Conservation (phyloP, 2,329 filamentous ascomycete species). For the Rhinocladiella mackenziei region DNA sequence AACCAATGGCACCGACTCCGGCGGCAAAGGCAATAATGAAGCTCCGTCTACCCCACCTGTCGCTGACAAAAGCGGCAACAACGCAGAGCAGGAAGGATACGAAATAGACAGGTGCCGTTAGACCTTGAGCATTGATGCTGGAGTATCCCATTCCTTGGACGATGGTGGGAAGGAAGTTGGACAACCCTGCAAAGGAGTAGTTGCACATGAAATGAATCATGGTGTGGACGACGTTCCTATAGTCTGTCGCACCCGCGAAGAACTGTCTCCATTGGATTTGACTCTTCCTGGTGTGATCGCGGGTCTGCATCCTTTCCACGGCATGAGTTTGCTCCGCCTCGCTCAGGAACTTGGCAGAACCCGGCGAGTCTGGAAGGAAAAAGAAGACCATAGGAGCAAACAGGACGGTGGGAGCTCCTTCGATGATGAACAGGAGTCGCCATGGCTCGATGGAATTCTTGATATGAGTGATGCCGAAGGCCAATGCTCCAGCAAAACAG, state of each 20-base stretch:
- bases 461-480: neutral
- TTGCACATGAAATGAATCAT: neutral
- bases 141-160: neutral
- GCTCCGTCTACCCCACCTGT: neutral
- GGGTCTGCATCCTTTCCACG: neutral
- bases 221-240: neutral
- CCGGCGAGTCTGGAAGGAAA: neutral
- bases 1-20: neutral
- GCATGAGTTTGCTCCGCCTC: neutral
- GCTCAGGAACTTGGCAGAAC: neutral
- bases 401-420: neutral
- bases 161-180: neutral
- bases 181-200: neutral
- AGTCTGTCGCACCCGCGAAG: neutral
- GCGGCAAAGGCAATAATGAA: neutral
- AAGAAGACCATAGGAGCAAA: neutral
- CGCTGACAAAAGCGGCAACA: neutral
- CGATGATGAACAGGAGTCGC: neutral
- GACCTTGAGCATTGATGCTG: constrained; percentile 1
- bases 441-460: neutral
- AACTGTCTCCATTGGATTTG: neutral
- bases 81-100: neutral
- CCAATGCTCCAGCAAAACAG: neutral
- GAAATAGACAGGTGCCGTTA: neutral
- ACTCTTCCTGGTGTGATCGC: neutral